Base-by-base conservation (phyloP, 2,329 filamentous ascomycete species). In the Talaromyces atroroseus region DNA sequence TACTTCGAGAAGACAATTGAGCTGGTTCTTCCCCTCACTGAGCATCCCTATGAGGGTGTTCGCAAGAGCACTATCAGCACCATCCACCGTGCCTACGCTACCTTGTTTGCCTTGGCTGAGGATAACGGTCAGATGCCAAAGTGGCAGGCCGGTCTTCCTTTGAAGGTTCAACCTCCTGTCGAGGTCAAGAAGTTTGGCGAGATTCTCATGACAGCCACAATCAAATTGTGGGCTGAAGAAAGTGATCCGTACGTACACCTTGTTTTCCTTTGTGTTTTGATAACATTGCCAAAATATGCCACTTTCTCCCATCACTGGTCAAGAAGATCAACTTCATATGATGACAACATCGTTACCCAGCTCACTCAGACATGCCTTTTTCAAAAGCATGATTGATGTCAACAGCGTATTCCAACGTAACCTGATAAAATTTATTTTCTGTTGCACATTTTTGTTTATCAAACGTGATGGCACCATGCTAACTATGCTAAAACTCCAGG, bases 291-390 rank as follows among this genome's bases (percentile, higher is more conserved):
- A 44, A 16, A 36, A 36, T 36, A 36, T 36, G 14, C 12, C 11
- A 10, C 32, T 16, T 36, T 36, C 5, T 29, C 32, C 32, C 14
- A 36, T 4, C 42, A 38, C 20, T 16, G 21, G 29, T 18, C 34
- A 29, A 21, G 21, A 23, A 24, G 5, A 10, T 20, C 45, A 14
- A 36, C 62, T 58, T 71, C 70, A 76, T 68, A 86, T 90, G 91
- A 96, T 96, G 91, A 96, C 76, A 80, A 83, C 79, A 75, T 85
- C 89, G 90, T 92, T 92, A 92, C 92, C 91, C 92, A 96, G 92
- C 92, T 96, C 92, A 96, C 92, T 96, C 90, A 89, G 88, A 97
- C 87, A 86, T 89, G 82, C 78, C 38, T 36, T 36, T 29, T 36
- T 36, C 3, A 40, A 78, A 82, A 77, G 71, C 84, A 88, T 85